These are phyloP conservation scores for Bisporella sp. DNA, from an alignment of 2,329 filamentous ascomycete genomes.

Conservation along the genomic window DNA sequence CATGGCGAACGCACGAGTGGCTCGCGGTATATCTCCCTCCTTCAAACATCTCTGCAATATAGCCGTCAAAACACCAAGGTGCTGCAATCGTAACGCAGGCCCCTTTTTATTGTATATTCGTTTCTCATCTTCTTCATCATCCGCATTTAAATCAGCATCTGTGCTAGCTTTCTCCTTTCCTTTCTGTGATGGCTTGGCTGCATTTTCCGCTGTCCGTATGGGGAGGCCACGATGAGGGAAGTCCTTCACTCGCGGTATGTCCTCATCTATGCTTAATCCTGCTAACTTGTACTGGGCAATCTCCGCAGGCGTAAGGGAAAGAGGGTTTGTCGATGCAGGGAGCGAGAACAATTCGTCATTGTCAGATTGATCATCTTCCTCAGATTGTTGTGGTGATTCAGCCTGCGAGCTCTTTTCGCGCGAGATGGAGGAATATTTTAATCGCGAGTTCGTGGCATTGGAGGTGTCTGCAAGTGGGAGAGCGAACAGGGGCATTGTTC, in stretches of 20 bases:
- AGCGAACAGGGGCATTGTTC: slow-evolving; percentile 1
- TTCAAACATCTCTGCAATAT: slow-evolving; percentile 68
- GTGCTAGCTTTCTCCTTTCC: not conserved
- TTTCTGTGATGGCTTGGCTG: slow-evolving; percentile 1
- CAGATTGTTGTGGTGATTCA: not conserved
- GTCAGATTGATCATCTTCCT: not conserved
- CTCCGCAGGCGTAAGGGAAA: slow-evolving; percentile 45
- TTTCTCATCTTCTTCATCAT: slow-evolving; percentile 5
- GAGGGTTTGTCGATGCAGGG: slow-evolving; percentile 39
- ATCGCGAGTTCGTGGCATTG: not conserved
- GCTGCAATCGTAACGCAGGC: slow-evolving; percentile 37
- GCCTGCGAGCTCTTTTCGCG: not conserved
- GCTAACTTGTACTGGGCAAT: slow-evolving; percentile 47
- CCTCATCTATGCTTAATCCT: slow-evolving; percentile 42
- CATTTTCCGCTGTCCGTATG: not conserved
- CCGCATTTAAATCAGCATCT: slow-evolving; percentile 6
- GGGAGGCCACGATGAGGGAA: slow-evolving; percentile 47
- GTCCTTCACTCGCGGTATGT: slow-evolving; percentile 32
- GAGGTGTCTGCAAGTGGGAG: not conserved
- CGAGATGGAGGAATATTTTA: not conserved
- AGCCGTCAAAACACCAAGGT: slow-evolving; percentile 60
- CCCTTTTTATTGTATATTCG: slow-evolving; percentile 1
- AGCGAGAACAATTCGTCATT: not conserved
- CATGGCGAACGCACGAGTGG: slow-evolving; percentile 68
- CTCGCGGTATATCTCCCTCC: slow-evolving; percentile 62